Evolutionary conservation across 352 stramenopile genomes (phyloP), one percentile per base, ranked within the genome.

Genomic region (Aphanomyces astaci): DNA sequence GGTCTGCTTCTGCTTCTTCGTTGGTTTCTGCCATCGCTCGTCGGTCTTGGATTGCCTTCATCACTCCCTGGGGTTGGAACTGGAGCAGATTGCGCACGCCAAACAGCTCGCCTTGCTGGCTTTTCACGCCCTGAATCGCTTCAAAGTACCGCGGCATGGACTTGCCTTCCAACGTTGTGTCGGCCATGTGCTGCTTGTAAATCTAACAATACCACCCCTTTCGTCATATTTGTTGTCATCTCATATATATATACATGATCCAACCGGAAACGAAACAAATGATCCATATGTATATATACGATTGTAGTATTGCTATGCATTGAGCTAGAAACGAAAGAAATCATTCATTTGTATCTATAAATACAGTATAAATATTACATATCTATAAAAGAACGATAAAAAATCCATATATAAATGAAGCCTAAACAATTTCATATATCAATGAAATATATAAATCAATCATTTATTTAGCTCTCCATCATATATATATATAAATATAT

Each of bases 181-280:
- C 84, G 30, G 81, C 88, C 2, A 94, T 76, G 63, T 94, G 83
- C 48, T 94, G 85, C 71, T 94, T 92, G 76, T 94, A 94, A 63
- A 94, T 90, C 53, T 66, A 56, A 10, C 56, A n/a, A n/a, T 10
- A 15, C 10, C 10, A 33, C 28, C 24, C 24, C 10, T 57, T 19
- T 33, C 22, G 40, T 7, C 40, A 49, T 24, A 9, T 19, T 57
- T 49, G 22, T 49, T 49, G 40, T 49, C 40, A 1, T 49, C 17
- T 5, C 2, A n/a, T 59, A 2, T 2, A 59, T 59, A 45, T 4
- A 59, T 22, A 39, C 17, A 5, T 13, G n/a, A n/a, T n/a, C n/a
- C n/a, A n/a, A n/a, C n/a, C n/a, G n/a, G n/a, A n/a, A n/a, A n/a
- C n/a, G n/a, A n/a, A n/a, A n/a, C n/a, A n/a, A n/a, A n/a, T n/a